A percentile compares a stretch with the other conserved stretches of the same genome.
Evolutionary conservation across 352 stramenopile species (phyloP).

Genomic region (Pythium myriotylum): DNA sequence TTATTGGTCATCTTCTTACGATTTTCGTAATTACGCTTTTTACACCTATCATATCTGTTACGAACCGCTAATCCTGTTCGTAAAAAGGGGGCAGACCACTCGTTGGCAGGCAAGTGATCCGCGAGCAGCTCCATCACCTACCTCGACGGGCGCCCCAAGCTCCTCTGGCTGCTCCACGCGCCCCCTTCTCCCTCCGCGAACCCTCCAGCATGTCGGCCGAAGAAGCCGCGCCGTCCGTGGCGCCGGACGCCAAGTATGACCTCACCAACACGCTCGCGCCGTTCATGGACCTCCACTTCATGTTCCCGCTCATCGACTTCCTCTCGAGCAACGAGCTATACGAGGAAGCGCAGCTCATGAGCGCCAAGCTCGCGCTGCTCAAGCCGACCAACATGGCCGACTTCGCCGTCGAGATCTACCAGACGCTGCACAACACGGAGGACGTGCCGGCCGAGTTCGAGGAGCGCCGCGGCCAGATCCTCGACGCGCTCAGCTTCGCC

Average conservation of each 20-base stretch:
- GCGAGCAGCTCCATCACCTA: neutral
- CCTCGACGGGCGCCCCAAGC: too few relatives aligned
- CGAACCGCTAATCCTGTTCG: conserved; percentile 12
- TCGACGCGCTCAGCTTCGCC: conserved; percentile 73
- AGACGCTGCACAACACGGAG: conserved; percentile 86
- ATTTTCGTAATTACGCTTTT: neutral
- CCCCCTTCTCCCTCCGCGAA: neutral
- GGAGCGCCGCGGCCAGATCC: conserved; percentile 67
- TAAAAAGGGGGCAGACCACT: conserved; percentile 35
- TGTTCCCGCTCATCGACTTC: conserved; percentile 97
- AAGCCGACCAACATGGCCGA: conserved; percentile 97
- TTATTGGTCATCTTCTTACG: conserved; percentile 5
- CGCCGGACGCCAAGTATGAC: conserved; percentile 87
- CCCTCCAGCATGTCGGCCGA: conserved; percentile 34
- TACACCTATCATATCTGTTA: too few relatives aligned
- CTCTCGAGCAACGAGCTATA: conserved; percentile 91
- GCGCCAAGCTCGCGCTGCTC: conserved; percentile 91
- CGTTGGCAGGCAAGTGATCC: conserved; percentile 35
- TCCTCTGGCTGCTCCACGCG: too few relatives aligned
- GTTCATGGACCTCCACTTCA: conserved; percentile 97
- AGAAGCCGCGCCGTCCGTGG: conserved; percentile 46
- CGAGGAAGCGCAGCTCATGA: conserved; percentile 89
- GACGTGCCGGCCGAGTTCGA: conserved; percentile 86
- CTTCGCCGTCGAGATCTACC: conserved; percentile 96
- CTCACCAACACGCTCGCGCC: conserved; percentile 93